phyloP scores from a whole-genome alignment of 73 alveolate species.

The Symbiodinium pilosum region DNA sequence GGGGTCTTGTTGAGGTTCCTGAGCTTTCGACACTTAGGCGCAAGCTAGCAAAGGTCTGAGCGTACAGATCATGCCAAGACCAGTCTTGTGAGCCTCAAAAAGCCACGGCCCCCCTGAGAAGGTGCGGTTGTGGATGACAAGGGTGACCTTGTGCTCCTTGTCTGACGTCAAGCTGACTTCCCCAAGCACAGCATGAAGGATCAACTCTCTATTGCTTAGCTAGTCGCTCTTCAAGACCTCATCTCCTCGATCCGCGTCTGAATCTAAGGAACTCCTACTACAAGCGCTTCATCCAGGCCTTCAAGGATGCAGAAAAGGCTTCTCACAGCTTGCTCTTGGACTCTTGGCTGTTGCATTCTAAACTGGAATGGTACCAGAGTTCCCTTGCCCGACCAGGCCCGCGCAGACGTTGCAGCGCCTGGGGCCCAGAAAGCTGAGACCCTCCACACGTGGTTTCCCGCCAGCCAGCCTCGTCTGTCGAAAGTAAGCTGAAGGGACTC shows the following conservation, averaged over 20 bases:
- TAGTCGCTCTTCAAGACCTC: not conserved
- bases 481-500: no score
- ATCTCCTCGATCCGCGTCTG: not conserved
- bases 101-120: not conserved
- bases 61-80: no score
- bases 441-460: no score
- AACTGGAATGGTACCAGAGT: not conserved
- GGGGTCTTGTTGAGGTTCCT: no score
- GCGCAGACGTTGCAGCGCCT: slow-evolving; percentile 77
- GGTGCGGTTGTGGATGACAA: slow-evolving; percentile 85
- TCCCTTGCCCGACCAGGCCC: slow-evolving; percentile 14
- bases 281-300: slow-evolving; percentile 86
- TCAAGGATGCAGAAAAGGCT: slow-evolving; percentile 77
- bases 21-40: no score
- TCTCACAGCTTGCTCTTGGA: not conserved
- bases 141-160: slow-evolving; percentile 37
- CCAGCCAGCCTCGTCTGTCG: no score
- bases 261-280: slow-evolving; percentile 58
- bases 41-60: no score
- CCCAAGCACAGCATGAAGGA: not conserved
- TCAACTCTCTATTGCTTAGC: no score
- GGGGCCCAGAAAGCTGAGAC: not conserved
- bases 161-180: not conserved
- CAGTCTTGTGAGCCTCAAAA: not conserved
- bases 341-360: not conserved